Evolutionary conservation across 257 asterid species (phyloP), one percentile per base, ranked within the genome.

Genomic region (Hygrophila difformis): DNA sequence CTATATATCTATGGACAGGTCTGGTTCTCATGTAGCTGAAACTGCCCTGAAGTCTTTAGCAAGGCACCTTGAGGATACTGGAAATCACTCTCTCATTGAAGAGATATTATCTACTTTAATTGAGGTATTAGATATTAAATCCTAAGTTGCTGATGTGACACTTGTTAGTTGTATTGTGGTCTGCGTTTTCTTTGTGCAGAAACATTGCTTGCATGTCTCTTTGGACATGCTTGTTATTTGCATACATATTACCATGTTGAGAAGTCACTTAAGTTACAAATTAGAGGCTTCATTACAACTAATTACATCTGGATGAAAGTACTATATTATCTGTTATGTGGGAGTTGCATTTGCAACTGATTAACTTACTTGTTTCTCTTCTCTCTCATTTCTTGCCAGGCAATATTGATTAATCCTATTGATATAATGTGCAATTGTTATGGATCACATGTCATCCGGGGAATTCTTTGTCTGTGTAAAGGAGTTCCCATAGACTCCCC

Each of bases 11-110:
- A 71, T 61, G 69, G 96, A 91, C 66, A 75, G 81, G 61, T 91
- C 96, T 11, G 96, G 98, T 64, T 91, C 98, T 43, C 98, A 91
- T 57, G 98, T 91, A 20, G 96, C 81, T 55, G 96, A 91, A 68
- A 71, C 98, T 15, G 89, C 96, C 46, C 61, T 91, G 47, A 91
- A 78, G 74, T 75, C 96, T 51, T 59, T 91, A 73, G 74, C 82
- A 42, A 39, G 61, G 47, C 92, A 91, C 62, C 93, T 85, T 66
- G 83, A 71, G 57, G 80, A 85, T 56, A 47, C 44, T 19, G 94
- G 70, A 52, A 69, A 56, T 39, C 64, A 77, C 31, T 67, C 79
- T 46, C 64, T 79, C 47, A 63, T 85, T 51, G 74, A 74, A 57
- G 74, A 75, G 42, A 77, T 88, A 44, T 57, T 91, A 35, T 66